Percentiles rank a stretch among this genome's conserved stretches.
These are phyloP conservation scores for Amanita rubescens DNA, from an alignment of 768 basidiomycete genomes.

Conservation along the genomic window DNA sequence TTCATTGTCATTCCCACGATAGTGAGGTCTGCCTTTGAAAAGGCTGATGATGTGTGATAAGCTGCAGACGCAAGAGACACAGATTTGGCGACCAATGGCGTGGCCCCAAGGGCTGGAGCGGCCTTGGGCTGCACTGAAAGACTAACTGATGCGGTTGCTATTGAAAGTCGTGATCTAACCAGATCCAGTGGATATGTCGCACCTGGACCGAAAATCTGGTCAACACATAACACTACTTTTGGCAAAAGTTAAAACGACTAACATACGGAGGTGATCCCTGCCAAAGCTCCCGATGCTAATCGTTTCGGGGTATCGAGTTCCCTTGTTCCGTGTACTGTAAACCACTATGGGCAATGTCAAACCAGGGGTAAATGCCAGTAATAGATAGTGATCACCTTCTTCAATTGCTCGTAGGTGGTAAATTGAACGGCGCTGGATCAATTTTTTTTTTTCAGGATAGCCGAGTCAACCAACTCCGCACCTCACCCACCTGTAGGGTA, in stretches of 20 bases:
- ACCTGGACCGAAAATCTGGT: constrained; percentile 32
- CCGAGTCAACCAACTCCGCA: constrained; percentile 17
- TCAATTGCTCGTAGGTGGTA: constrained; percentile 85
- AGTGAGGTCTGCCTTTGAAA: constrained; percentile 49
- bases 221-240: background rate
- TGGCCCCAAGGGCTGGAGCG: constrained; percentile 13
- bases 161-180: constrained; percentile 85
- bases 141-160: constrained; percentile 72
- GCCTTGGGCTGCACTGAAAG: constrained; percentile 21
- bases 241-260: constrained; percentile 24
- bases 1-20: constrained; percentile 88
- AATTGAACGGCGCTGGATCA: constrained; percentile 72
- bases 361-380: constrained; percentile 24
- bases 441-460: background rate
- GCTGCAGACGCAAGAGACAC: constrained; percentile 34
- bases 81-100: constrained; percentile 22
- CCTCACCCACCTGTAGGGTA: constrained; percentile 65
- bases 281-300: constrained; percentile 79
- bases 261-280: constrained; percentile 95
- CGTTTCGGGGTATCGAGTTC: constrained; percentile 86
- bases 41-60: constrained; percentile 40
- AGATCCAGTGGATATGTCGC: constrained; percentile 92
- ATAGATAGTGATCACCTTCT: constrained; percentile 36
- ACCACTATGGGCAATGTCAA: constrained; percentile 38
- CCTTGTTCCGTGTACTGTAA: constrained; percentile 60